phyloP scores from a whole-genome alignment of 2,329 filamentous ascomycete genomes.

The Cryoendolithus antarcticus region DNA sequence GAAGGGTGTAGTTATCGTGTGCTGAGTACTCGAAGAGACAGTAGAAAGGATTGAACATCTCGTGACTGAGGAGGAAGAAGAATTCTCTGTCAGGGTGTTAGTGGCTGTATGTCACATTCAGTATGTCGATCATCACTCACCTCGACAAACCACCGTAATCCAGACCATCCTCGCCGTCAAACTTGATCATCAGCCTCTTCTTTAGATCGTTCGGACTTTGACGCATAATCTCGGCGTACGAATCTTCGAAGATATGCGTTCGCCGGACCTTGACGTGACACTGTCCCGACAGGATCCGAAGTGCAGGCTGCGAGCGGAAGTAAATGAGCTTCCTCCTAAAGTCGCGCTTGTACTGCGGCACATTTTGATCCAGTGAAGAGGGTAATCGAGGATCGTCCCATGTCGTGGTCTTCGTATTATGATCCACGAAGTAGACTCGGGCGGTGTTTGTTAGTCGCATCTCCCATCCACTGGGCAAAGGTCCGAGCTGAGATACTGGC shows the following conservation, averaged over 20 bases:
- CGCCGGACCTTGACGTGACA: slow-evolving; percentile 96
- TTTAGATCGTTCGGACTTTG: slow-evolving; percentile 93
- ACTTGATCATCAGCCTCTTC: slow-evolving; percentile 99
- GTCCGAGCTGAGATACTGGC: slow-evolving; percentile 90
- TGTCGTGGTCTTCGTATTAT: slow-evolving; percentile 98
- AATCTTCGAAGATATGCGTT: slow-evolving; percentile 97
- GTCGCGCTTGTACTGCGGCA: slow-evolving; percentile 98
- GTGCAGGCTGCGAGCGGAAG: slow-evolving; percentile 93
- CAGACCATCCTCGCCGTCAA: slow-evolving; percentile 93
- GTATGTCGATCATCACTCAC: slow-evolving; percentile 27
- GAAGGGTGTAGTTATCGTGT: slow-evolving; percentile 98
- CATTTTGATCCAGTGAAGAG: slow-evolving; percentile 92
- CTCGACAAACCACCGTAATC: slow-evolving; percentile 94
- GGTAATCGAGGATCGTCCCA: slow-evolving; percentile 96
- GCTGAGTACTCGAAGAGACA: slow-evolving; percentile 98
- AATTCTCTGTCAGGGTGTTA: slow-evolving; percentile 58
- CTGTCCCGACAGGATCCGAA: slow-evolving; percentile 89
- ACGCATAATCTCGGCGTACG: slow-evolving; percentile 94
- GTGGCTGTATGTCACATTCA: slow-evolving; percentile 4
- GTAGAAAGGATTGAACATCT: slow-evolving; percentile 99
- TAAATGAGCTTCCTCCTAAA: slow-evolving; percentile 97
- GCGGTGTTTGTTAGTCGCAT: slow-evolving; percentile 98
- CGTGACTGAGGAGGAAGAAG: slow-evolving; percentile 97
- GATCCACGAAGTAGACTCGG: slow-evolving; percentile 95
- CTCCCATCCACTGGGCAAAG: slow-evolving; percentile 94